Evolutionary conservation across 495 filamentous ascomycete genomes (phyloP), one percentile per base, ranked within the genome.

Genomic region (Aspergillus panamensis): DNA sequence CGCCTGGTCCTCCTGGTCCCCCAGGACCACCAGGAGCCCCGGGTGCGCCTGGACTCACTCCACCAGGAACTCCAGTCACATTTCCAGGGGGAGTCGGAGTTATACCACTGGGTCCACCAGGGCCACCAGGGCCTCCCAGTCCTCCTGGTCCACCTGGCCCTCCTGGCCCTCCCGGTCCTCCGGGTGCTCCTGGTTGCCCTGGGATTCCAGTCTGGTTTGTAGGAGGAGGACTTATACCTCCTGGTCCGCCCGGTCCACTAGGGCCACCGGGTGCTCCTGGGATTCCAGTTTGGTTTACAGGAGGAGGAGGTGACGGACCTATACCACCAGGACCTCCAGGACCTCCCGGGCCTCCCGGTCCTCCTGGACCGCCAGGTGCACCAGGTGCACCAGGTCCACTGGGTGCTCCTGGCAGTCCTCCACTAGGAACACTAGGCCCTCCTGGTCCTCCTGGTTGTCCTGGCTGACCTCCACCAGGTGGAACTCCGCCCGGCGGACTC

Each of bases 101-200:
- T 35, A 35, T 13, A 35, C 33, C 33, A 35, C 33, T 8, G 33
- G 51, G 51, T 8, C 39, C 37, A 32, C 39, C 21, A 30, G 42
- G 53, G 4, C 13, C 14, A 20, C 42, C 42, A 19, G 42, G 42
- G 1, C 16, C 42, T 20, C 42, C 42, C 12, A 4, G 14, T 12
- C 42, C 42, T 12, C 42, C 42, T 19, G 40, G 35, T 3, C 25
- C 37, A 14, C 51, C 51, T 14, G 44, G 44, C 19, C 45, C 42
- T 4, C 55, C 55, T 1, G 20, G 54, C 40, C n/a, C 16, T 55
- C 52, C 52, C n/a, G 52, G 29, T 3, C 4, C 20, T 19, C 51
- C 51, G 1, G 51, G 51, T 31, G 1, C 16, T 1, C 40, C 40
- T 20, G n/a, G 40, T n/a, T 39, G 25, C 5, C 25, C 25, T 25